Evolutionary conservation across 1,284 basidiomycete species (phyloP).

Genomic region (Mycena citricolor): DNA sequence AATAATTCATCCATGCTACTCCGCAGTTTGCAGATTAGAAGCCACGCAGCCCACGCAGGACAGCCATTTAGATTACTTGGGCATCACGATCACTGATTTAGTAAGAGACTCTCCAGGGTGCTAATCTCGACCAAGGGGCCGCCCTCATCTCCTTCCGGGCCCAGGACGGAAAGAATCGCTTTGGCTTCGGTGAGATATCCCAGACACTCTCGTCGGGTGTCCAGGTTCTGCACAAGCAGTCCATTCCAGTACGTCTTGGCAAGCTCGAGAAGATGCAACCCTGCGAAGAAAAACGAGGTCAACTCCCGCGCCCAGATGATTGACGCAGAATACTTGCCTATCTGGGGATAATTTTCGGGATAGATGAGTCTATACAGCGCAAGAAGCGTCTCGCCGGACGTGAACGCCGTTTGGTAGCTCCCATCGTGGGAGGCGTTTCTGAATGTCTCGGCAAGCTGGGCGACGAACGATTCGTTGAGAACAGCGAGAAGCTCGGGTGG

Average conservation of each 20-base stretch:
- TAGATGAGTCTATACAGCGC: conserved; percentile 68
- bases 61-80: no score
- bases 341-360: conserved; percentile 72
- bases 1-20: no score
- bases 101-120: conserved; percentile 36
- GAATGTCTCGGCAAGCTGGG: conserved; percentile 59
- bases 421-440: conserved; percentile 66
- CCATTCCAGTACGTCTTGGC: conserved; percentile 75
- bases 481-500: conserved; percentile 42
- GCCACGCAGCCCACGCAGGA: no score
- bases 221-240: conserved; percentile 32
- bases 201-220: conserved; percentile 27
- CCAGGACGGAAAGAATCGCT: conserved; percentile 45
- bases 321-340: conserved; percentile 46
- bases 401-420: conserved; percentile 49
- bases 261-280: conserved; percentile 71
- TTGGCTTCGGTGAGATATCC: conserved; percentile 44
- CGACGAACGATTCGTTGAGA: conserved; percentile 59
- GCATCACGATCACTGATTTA: no score
- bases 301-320: neutral
- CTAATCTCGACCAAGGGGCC: conserved; percentile 57
- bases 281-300: conserved; percentile 34
- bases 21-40: no score
- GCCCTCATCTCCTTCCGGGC: conserved; percentile 58
- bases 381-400: conserved; percentile 54